These are phyloP conservation scores for Isatis lusitanica DNA, from an alignment of 441 rosid genomes.

Conservation along the genomic window DNA sequence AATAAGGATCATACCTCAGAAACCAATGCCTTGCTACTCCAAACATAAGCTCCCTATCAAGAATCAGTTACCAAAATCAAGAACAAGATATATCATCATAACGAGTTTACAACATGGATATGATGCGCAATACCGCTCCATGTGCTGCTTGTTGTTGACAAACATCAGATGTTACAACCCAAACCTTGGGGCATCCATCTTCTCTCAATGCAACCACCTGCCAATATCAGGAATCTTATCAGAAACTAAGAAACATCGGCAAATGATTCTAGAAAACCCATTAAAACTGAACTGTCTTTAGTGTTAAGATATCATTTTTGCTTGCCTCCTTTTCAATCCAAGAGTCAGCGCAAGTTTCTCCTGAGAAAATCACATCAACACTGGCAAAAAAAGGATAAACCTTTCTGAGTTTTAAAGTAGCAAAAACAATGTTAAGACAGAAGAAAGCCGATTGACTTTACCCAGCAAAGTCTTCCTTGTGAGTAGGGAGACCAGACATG, in stretches of 20 bases:
- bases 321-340: conserved; percentile 95
- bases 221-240: conserved; percentile 20
- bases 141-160: conserved; percentile 79
- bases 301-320: background rate
- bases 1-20: conserved; percentile 58
- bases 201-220: conserved; percentile 84
- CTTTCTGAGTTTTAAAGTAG: conserved; percentile 1
- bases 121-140: conserved; percentile 71
- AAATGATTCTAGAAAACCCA: conserved; percentile 8
- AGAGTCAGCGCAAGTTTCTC: conserved; percentile 82
- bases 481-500: conserved; percentile 88
- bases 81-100: background rate
- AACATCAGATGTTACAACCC: conserved; percentile 94
- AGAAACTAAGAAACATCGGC: conserved; percentile 11
- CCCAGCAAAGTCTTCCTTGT: conserved; percentile 80
- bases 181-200: conserved; percentile 88
- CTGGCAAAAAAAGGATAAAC: conserved; percentile 43
- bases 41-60: conserved; percentile 82
- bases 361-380: conserved; percentile 73
- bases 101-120: background rate
- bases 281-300: conserved; percentile 1
- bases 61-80: conserved; percentile 28
- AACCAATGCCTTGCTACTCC: conserved; percentile 88
- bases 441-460: conserved; percentile 25
- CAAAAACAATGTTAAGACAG: background rate